Percentiles rank a stretch among this genome's conserved stretches.
phyloP scores from a whole-genome alignment of 108 stramenopile genomes.

The Cyclotella sp. region DNA sequence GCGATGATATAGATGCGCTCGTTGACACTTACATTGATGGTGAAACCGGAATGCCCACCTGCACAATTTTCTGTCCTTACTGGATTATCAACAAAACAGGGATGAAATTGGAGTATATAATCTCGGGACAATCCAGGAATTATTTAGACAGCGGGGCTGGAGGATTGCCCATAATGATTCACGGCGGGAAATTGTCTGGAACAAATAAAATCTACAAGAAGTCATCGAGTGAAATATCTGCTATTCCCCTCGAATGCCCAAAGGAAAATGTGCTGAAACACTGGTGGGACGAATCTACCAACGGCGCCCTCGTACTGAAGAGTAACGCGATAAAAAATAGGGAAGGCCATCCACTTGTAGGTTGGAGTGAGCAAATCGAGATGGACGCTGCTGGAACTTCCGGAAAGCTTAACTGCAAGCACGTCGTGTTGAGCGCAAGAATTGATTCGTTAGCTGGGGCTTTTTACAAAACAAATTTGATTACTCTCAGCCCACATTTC shows the following conservation, averaged over 20 bases:
- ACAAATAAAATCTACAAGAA: constrained; percentile 25
- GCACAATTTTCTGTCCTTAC: constrained; percentile 29
- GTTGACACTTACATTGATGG: constrained; percentile 28
- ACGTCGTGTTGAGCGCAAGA: neutral
- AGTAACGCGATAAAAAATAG: constrained; percentile 4
- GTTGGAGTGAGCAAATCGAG: constrained; percentile 34
- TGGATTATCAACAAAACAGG: constrained; percentile 44
- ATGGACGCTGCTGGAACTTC: constrained; percentile 34
- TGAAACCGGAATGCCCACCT: constrained; percentile 18
- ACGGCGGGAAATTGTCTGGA: constrained; percentile 11
- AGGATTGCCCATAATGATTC: constrained; percentile 42
- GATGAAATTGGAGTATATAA: constrained; percentile 34
- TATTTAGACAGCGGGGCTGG: constrained; percentile 29
- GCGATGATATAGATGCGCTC: constrained; percentile 34
- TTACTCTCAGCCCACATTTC: constrained; percentile 31
- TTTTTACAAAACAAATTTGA: constrained; percentile 15
- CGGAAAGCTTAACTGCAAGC: constrained; percentile 28
- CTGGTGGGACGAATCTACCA: constrained; percentile 40
- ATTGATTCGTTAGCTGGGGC: constrained; percentile 34
- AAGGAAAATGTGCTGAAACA: neutral
- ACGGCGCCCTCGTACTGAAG: constrained; percentile 27
- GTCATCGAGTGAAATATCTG: constrained; percentile 17
- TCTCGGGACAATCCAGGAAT: neutral
- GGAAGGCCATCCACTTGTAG: too few relatives aligned
- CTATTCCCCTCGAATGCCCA: constrained; percentile 32